Conservation (phyloP, 169 alveolate species). For the Plasmodium relictum region DNA sequence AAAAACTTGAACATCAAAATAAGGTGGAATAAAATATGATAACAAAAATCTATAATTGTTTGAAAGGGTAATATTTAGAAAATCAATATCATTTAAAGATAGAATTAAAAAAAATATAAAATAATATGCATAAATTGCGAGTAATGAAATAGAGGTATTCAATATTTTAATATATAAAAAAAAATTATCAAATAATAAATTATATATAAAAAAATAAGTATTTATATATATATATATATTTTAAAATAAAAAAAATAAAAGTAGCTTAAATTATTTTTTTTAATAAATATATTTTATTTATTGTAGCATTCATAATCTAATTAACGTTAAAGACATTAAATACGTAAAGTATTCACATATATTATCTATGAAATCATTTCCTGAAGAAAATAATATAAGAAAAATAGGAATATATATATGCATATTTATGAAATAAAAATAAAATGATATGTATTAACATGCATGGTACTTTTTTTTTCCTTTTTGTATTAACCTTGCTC, state of each 20-base stretch:
- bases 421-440: not conserved
- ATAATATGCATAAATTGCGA: no score
- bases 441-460: not conserved
- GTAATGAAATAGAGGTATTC: no score
- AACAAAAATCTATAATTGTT: no score
- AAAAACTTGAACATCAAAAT: no score
- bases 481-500: constrained; percentile 7
- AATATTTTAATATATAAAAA: no score
- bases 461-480: not conserved
- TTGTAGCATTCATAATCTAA: not conserved
- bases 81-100: no score
- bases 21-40: no score
- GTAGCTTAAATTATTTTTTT: not conserved
- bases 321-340: constrained; percentile 47
- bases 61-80: no score
- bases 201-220: not conserved
- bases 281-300: not conserved
- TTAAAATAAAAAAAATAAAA: no score
- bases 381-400: constrained; percentile 15
- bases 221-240: not conserved
- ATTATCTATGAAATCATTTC: constrained; percentile 15
- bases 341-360: constrained; percentile 63
- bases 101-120: no score
- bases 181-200: no score
- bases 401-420: constrained; percentile 7